These are phyloP conservation scores for Alternaria alternata DNA, from an alignment of 2,329 filamentous ascomycete species.

Conservation along the genomic window DNA sequence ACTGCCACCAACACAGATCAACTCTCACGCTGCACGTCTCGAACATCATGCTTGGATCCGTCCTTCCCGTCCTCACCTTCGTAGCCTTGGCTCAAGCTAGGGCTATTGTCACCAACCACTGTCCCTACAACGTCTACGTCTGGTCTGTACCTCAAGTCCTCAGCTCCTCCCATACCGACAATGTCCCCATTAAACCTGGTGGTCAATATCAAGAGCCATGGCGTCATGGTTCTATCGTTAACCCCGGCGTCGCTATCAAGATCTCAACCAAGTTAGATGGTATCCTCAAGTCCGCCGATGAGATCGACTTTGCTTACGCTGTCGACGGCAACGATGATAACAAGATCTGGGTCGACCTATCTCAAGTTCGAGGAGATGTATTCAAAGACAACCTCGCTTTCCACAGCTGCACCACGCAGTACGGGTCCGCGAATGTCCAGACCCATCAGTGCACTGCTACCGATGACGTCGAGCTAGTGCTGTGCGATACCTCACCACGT, in stretches of 20 bases:
- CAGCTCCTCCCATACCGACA: slow-evolving; percentile 23
- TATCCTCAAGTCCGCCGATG: slow-evolving; percentile 24
- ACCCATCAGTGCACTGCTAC: slow-evolving; percentile 26
- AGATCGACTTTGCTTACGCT: slow-evolving; percentile 39
- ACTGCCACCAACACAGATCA: slow-evolving; percentile 16
- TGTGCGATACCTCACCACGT: slow-evolving; percentile 30
- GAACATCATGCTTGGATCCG: slow-evolving; percentile 26
- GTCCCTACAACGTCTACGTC: slow-evolving; percentile 28
- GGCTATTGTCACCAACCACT: slow-evolving; percentile 41
- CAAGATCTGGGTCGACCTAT: slow-evolving; percentile 32
- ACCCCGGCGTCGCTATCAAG: slow-evolving; percentile 39
- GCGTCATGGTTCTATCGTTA: slow-evolving; percentile 25
- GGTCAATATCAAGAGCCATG: slow-evolving; percentile 34
- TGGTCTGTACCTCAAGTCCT: slow-evolving; percentile 31
- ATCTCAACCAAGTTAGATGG: slow-evolving; percentile 31
- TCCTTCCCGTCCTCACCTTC: slow-evolving; percentile 25
- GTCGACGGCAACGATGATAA: slow-evolving; percentile 22
- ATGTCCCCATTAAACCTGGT: slow-evolving; percentile 27
- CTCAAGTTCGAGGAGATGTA: slow-evolving; percentile 21
- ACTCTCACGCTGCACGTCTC: slow-evolving; percentile 1
- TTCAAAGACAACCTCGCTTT: slow-evolving; percentile 24
- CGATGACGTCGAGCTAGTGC: slow-evolving; percentile 37
- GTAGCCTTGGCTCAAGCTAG: slow-evolving; percentile 31
- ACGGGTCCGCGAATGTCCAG: slow-evolving; percentile 17
- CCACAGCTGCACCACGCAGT: slow-evolving; percentile 27